Evolutionary conservation across 768 basidiomycete genomes (phyloP).

Genomic region (Hygrocybe punicea): DNA sequence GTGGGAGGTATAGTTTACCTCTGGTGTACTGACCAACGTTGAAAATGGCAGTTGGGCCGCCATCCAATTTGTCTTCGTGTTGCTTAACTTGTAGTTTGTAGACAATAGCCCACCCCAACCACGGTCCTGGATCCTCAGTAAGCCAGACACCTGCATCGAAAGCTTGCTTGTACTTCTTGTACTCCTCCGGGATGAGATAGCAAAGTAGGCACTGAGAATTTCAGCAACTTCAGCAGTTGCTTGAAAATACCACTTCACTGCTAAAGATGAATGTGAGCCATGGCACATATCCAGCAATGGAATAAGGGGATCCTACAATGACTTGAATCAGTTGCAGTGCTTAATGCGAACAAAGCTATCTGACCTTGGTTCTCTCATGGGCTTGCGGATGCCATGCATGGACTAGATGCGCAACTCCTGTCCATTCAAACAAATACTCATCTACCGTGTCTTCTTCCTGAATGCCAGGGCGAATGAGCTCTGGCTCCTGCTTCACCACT

Average conservation of each 20-base stretch:
- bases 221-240: background rate
- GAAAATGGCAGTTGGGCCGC: no score
- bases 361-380: no score
- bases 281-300: background rate
- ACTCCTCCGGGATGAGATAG: background rate
- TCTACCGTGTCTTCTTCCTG: background rate
- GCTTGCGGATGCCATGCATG: background rate
- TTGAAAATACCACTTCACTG: background rate
- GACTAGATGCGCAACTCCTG: background rate
- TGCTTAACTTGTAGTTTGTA: no score
- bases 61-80: no score
- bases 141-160: constrained; percentile 8
- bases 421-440: background rate
- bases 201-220: background rate
- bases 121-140: constrained; percentile 76
- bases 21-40: background rate
- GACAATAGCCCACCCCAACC: constrained; percentile 53
- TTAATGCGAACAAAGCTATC: no score
- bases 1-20: background rate
- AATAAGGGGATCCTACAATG: background rate
- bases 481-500: background rate
- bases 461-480: background rate
- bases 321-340: background rate
- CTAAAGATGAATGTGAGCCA: background rate
- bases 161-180: constrained; percentile 1